Base-by-base conservation (phyloP, 2,329 filamentous ascomycete genomes). In the Albifimbria verrucaria region DNA sequence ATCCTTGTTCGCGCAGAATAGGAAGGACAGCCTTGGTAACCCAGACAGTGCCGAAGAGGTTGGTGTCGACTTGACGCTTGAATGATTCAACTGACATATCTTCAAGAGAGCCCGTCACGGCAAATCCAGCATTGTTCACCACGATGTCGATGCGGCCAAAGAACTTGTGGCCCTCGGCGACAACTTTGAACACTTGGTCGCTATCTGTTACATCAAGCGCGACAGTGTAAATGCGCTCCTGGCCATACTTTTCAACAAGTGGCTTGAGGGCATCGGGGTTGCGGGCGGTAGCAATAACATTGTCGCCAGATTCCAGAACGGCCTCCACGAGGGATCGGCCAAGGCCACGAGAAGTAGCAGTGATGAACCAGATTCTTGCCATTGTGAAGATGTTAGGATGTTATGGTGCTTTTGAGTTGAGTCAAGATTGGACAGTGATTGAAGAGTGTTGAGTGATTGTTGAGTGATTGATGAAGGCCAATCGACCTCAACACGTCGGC, bases 121-220 rank as follows among this genome's bases (percentile, higher is more conserved):
- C 78, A 54, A 83, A 85, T 2, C 82, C 83, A 3, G 82, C 82
- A 48, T 85, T 85, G 68, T 85, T 85, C 54, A 83, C 75, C 5
- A 85, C 77, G 1, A 85, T 77, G 61, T 86, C 81, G 44, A 87
- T 66, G 7, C 78, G 76, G 18, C 76, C 74, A 60, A 83, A 86
- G 47, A 76, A 76, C 2, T 73, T 65, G 1, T 67, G 28, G 0
- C 75, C 73, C 18, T 67, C 64, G 7, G 75, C 57, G 20, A 74
- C 65, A 1, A 70, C 65, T 2, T 64, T 51, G 9, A 63, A 45
- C 11, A 71, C 64, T 12, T 64, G 66, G 26, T 75, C 64, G 50
- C 82, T 76, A 3, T 78, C 75, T 0, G 76, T 79, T 0, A 85
- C 80, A 57, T 86, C 81, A 15, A 84, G 73, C 15, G 77, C 72